Percentiles rank a stretch among this genome's conserved stretches.
Evolutionary conservation across 192 early-diverging fungal species (phyloP).

Genomic region (Linnemannia schmuckeri): DNA sequence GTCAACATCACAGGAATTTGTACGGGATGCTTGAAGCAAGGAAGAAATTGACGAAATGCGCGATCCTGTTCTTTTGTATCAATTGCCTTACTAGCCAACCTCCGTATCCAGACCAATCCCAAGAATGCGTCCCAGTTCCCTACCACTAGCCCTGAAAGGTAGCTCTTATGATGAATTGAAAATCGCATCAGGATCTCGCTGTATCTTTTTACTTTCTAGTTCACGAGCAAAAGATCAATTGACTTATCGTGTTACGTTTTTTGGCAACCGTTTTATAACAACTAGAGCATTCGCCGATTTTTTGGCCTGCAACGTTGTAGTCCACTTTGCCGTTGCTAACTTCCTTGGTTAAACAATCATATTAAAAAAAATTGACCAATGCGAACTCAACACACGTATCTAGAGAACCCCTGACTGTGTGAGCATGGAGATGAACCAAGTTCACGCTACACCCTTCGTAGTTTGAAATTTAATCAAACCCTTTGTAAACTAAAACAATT

Average conservation of each 20-base stretch:
- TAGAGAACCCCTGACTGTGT: neutral
- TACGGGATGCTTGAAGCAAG: neutral
- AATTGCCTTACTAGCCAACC: conserved; percentile 72
- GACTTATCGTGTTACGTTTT: neutral
- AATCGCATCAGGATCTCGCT: neutral
- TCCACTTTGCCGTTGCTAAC: conserved; percentile 94
- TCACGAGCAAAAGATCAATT: neutral
- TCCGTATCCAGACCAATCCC: conserved; percentile 94
- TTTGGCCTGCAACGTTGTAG: conserved; percentile 82
- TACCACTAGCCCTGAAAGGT: conserved; percentile 85
- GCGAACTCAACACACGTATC: neutral
- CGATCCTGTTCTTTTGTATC: neutral
- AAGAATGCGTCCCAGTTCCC: conserved; percentile 79
- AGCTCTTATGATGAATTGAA: conserved; percentile 8
- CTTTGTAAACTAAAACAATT: conserved; percentile 17
- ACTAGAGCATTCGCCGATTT: conserved; percentile 95
- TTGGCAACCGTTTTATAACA: neutral
- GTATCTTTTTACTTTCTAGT: neutral
- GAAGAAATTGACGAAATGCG: neutral
- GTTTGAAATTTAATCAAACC: neutral
- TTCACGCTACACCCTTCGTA: neutral
- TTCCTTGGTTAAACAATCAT: conserved; percentile 85
- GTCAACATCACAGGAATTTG: conserved; percentile 2
- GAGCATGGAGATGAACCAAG: neutral
- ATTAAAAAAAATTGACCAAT: conserved; percentile 9